Base-by-base conservation (phyloP, 768 basidiomycete species). In the Pulveroboletus sp. region DNA sequence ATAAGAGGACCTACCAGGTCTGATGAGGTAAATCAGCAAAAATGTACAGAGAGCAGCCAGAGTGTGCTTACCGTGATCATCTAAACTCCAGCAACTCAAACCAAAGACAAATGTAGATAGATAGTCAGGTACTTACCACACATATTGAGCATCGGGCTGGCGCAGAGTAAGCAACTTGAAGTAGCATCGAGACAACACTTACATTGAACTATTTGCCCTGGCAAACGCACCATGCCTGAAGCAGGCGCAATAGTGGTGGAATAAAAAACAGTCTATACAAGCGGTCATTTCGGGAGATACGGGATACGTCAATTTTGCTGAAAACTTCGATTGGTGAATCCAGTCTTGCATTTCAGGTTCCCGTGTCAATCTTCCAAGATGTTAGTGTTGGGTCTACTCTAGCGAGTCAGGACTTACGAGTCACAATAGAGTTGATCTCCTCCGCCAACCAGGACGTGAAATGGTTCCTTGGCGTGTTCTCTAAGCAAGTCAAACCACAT, bases 391-490 rank as follows among this genome's bases (percentile, higher is more conserved):
- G 3, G 6, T 44, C 28, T 11, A 33, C 39, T 18, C 13, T 5
- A n/a, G 37, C 24, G 17, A 49, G 36, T 14, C 18, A 28, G 15
- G 24, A 61, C 82, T 39, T 58, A 85, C 86, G 76, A 72, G 57
- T 93, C 90, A 54, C 89, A 91, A 60, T 93, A 96, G 15, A 96
- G 74, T 65, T 95, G 93, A 65, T 95, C 93, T 10, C 93, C 93
- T 17, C 95, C 95, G 15, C 95, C 95, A 6, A 96, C 84, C 32
- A 98, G 75, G n/a, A 76, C 81, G 61, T 99, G 95, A 64, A 93
- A 93, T 0, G 95, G 93, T 50, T 73, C 71, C 60, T 82, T 78
- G 2, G 78, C 74, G 59, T 98, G 96, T 59, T 87, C 84, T 38
- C 80, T 71, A 24, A 98, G 78, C n/a, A 99, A 70, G 69, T 99